Percentiles rank a stretch among this genome's conserved stretches.
Conservation (phyloP, 352 stramenopile genomes). For the Saprolegnia parasitica region DNA sequence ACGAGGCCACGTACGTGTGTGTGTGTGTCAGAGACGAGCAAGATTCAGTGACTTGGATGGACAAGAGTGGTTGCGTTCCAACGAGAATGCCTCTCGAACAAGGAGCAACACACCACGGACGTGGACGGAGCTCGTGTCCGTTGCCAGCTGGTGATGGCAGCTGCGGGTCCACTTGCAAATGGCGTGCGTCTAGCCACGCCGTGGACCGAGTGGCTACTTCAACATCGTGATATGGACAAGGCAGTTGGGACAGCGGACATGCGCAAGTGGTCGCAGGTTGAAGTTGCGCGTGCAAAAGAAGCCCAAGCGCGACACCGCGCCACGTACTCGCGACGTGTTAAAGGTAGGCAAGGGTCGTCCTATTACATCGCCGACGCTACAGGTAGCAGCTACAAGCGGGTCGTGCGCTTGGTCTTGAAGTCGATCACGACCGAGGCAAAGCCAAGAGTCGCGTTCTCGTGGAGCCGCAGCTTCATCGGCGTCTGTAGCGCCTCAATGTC, state of each 20-base stretch:
- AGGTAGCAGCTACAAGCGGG: background rate
- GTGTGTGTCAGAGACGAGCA: too few species aligned
- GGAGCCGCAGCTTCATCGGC: constrained; percentile 10
- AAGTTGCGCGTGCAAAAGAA: background rate
- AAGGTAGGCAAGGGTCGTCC: background rate
- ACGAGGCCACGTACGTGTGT: too few species aligned
- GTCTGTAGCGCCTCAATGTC: constrained; percentile 17
- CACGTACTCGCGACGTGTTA: background rate
- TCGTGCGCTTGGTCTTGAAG: constrained; percentile 17
- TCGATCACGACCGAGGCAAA: constrained; percentile 24
- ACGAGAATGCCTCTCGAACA: too few species aligned
- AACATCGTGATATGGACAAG: background rate
- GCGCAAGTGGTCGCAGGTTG: background rate
- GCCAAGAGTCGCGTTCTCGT: constrained; percentile 16
- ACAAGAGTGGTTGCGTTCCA: too few species aligned
- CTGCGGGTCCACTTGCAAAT: background rate
- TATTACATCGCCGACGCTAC: background rate
- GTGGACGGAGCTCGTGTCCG: too few species aligned
- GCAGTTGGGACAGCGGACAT: background rate
- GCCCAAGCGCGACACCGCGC: background rate
- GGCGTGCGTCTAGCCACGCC: background rate
- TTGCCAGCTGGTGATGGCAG: too few species aligned
- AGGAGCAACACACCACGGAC: too few species aligned
- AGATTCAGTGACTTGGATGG: too few species aligned
- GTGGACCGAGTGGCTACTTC: background rate